These are phyloP conservation scores for Verbena officinalis DNA, from an alignment of 257 asterid genomes.

Conservation along the genomic window DNA sequence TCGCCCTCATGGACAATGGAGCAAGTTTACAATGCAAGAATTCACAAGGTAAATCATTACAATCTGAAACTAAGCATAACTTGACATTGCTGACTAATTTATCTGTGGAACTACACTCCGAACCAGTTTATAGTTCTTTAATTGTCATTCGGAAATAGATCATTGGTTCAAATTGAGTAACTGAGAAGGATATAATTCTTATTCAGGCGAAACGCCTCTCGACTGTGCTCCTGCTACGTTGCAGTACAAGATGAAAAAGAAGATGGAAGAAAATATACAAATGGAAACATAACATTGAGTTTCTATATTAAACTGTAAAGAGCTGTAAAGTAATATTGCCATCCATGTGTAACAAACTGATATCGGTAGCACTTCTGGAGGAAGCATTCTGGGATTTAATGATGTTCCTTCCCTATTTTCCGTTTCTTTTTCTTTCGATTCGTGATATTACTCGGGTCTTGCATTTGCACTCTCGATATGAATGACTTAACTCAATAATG, in stretches of 20 bases:
- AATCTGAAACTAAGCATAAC: neutral
- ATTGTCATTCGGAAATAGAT: slow-evolving; percentile 4
- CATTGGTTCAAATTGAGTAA: neutral
- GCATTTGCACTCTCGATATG: slow-evolving; percentile 1
- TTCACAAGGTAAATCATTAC: slow-evolving; percentile 72
- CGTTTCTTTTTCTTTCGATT: slow-evolving; percentile 14
- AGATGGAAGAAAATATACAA: slow-evolving; percentile 57
- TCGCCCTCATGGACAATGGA: slow-evolving; percentile 88
- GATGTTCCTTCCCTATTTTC: slow-evolving; percentile 20
- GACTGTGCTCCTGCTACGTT: slow-evolving; percentile 97
- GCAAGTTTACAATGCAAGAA: slow-evolving; percentile 74
- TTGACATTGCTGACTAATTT: neutral
- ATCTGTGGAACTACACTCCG: neutral
- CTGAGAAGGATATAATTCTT: slow-evolving; percentile 14
- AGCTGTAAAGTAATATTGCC: slow-evolving; percentile 28
- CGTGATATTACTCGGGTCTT: slow-evolving; percentile 10
- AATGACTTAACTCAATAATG: slow-evolving; percentile 10
- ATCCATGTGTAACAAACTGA: slow-evolving; percentile 26
- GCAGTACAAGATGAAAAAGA: slow-evolving; percentile 90
- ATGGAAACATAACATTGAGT: slow-evolving; percentile 17
- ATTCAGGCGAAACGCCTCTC: slow-evolving; percentile 89
- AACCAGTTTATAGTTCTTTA: slow-evolving; percentile 15
- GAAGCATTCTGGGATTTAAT: slow-evolving; percentile 22
- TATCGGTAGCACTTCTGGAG: slow-evolving; percentile 21
- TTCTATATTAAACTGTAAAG: slow-evolving; percentile 21